Conservation (phyloP, 1,139 yeast species). For the Magnusiomyces ingens region DNA sequence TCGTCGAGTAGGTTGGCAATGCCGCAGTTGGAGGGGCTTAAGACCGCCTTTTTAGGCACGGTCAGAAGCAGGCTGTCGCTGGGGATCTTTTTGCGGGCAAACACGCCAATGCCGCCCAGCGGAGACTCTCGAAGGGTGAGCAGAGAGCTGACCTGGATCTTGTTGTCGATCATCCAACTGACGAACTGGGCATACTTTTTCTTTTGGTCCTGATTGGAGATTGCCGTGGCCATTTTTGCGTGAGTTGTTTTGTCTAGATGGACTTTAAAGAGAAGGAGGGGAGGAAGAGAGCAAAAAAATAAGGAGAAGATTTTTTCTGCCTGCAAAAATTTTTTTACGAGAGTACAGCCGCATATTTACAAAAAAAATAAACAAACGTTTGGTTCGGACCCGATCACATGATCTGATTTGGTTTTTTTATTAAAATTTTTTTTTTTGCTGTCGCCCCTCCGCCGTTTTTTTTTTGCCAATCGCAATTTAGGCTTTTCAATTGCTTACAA, state of each 20-base stretch:
- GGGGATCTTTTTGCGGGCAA: conserved; percentile 41
- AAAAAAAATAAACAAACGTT: neutral
- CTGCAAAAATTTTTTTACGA: neutral
- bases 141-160: conserved; percentile 22
- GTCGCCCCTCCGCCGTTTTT: neutral
- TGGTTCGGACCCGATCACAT: neutral
- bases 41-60: conserved; percentile 30
- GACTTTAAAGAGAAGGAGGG: neutral
- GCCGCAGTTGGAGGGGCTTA: conserved; percentile 39
- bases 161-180: conserved; percentile 28
- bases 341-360: too few species aligned
- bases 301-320: neutral
- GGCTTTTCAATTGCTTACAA: conserved; percentile 6
- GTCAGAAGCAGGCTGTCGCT: conserved; percentile 28
- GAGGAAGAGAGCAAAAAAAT: neutral
- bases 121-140: conserved; percentile 45
- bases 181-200: conserved; percentile 21
- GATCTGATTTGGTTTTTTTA: neutral
- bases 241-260: neutral
- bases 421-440: neutral
- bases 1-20: conserved; percentile 65
- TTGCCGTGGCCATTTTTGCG: neutral
- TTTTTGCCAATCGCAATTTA: neutral
- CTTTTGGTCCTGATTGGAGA: too few species aligned
- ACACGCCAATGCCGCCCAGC: conserved; percentile 71